Base-by-base conservation (phyloP, 106 monocot genomes). In the Platanthera guangdongensis region DNA sequence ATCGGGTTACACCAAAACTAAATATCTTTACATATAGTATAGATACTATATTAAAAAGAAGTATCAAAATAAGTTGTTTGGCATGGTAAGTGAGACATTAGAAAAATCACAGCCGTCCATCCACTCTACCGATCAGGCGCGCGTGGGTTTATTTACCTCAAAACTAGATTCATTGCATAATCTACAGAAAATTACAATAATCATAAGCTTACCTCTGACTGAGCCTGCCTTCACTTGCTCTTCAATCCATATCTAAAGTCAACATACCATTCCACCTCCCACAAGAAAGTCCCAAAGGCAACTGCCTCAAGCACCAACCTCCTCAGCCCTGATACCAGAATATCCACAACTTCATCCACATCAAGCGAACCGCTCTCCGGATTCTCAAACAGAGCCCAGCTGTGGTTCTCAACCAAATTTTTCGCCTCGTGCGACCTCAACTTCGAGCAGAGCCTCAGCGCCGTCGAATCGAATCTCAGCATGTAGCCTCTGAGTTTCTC, bases 281-380 rank as follows among this genome's bases (percentile, higher is more conserved):
- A 91, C 30, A 91, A 82, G 72, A 88, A 91, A 59, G 82, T 76
- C n/a, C 90, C 90, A 74, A 91, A 91, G 18, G 85, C 88, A 72
- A 91, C 84, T 57, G 90, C 90, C 75, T 91, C 90, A 67, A 91
- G 63, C n/a, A 91, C 74, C 88, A 91, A 80, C 68, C 88, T 80
- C 55, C 79, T 91, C 68, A 91, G 28, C 4, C 78, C 79, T 39
- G 81, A 73, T 18, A 65, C 75, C 14, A 78, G 50, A 9, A 91
- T 77, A n/a, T 60, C 45, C 15, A 88, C 55, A 3, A 63, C 25
- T 47, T 79, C 81, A 72, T 80, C 76, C 21, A 50, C 72, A 16
- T 80, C 80, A 51, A 59, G 22, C 9, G 45, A 70, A 55, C 21
- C 53, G 5, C 65, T 64, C 32, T 68, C 74, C 18, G 69, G 70